Conservation (phyloP, 164 flowering plant species). For the Tetracentron sinense region DNA sequence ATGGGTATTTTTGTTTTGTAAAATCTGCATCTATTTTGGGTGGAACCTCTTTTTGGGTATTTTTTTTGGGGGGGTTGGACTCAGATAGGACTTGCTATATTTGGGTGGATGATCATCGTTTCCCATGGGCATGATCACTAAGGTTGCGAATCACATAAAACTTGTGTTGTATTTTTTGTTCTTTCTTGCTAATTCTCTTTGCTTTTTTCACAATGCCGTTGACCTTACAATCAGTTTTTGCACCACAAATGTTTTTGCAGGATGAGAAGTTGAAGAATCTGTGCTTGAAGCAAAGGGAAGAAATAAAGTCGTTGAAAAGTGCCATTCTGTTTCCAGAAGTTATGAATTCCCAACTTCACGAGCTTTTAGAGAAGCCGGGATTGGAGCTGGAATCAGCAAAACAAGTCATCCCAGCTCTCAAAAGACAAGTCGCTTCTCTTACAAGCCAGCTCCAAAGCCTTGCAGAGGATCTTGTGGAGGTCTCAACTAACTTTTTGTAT, state of each 20-base stretch:
- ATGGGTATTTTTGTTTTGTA: too few relatives aligned
- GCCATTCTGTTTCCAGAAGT: constrained; percentile 78
- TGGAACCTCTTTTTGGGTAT: too few relatives aligned
- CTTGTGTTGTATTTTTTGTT: too few relatives aligned
- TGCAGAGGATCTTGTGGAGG: constrained; percentile 92
- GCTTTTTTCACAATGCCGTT: too few relatives aligned
- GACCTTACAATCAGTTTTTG: too few relatives aligned
- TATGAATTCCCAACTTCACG: constrained; percentile 61
- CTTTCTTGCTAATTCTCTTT: too few relatives aligned
- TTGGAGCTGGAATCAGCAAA: constrained; percentile 74
- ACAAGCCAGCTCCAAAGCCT: constrained; percentile 80
- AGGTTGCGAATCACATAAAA: too few relatives aligned
- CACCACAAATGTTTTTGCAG: constrained; percentile 29
- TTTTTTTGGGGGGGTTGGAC: too few relatives aligned
- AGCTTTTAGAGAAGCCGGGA: constrained; percentile 63
- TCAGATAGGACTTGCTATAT: too few relatives aligned
- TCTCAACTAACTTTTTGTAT: constrained; percentile 17
- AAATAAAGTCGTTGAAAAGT: constrained; percentile 70
- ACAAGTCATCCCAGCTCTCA: constrained; percentile 74
- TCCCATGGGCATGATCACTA: too few relatives aligned
- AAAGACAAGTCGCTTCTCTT: constrained; percentile 82
- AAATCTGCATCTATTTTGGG: too few relatives aligned
- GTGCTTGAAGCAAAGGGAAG: constrained; percentile 89
- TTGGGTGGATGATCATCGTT: too few relatives aligned
- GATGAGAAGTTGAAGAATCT: constrained; percentile 83